phyloP scores from a whole-genome alignment of 2,329 filamentous ascomycete species.

The Calonectria pteridis region DNA sequence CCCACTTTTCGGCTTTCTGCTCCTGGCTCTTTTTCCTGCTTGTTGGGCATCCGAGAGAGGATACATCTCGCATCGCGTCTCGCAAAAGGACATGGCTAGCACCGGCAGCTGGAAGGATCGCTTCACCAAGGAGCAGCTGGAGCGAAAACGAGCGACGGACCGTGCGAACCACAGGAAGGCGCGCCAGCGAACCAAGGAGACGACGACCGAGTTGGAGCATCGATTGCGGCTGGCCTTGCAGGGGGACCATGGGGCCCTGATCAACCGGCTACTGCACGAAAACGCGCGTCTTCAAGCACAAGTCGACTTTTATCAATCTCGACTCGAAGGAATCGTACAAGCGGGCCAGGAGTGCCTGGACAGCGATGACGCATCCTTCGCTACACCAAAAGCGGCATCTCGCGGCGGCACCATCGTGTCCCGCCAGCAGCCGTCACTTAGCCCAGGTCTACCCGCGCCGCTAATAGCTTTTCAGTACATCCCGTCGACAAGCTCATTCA shows the following conservation, averaged over 20 bases:
- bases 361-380: neutral
- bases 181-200: neutral
- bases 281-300: neutral
- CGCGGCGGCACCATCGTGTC: neutral
- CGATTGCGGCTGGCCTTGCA: neutral
- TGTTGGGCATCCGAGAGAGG: neutral
- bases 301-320: neutral
- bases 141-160: neutral
- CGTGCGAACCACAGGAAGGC: neutral
- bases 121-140: slow-evolving; percentile 8
- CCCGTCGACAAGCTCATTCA: neutral
- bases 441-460: too few relatives aligned
- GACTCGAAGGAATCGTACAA: neutral
- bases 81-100: neutral
- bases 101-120: neutral
- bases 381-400: neutral
- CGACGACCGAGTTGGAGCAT: neutral
- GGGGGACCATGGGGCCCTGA: neutral
- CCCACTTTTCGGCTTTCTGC: neutral
- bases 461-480: neutral
- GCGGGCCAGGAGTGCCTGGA: neutral
- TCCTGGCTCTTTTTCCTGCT: neutral
- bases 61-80: neutral
- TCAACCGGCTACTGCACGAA: neutral
- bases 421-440: neutral